These are phyloP conservation scores for Rhizopus stolonifer DNA, from an alignment of 371 early-diverging fungal genomes.

Conservation along the genomic window DNA sequence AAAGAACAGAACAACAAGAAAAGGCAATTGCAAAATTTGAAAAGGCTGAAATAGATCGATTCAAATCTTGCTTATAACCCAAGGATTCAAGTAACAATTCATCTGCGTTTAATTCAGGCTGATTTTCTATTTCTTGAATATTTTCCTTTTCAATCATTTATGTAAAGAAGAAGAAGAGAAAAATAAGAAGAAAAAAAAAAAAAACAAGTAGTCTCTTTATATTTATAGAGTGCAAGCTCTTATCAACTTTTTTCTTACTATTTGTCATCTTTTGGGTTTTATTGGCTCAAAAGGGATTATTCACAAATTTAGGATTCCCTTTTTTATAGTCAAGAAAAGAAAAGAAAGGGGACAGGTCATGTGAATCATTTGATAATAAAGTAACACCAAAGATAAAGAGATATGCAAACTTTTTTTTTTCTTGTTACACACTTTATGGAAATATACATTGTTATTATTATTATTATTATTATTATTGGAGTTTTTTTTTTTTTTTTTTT, in stretches of 20 bases:
- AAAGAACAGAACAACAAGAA: conserved; percentile 52
- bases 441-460: no score
- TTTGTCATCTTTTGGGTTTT: background rate
- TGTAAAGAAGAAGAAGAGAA: background rate
- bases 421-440: no score
- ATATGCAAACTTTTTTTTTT: no score
- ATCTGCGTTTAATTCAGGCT: conserved; percentile 18
- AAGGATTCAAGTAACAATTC: conserved; percentile 23
- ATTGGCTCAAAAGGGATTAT: background rate
- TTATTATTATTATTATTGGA: no score
- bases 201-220: background rate
- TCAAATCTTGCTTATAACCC: conserved; percentile 37
- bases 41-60: conserved; percentile 60
- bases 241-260: background rate
- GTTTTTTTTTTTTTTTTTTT: no score
- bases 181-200: background rate
- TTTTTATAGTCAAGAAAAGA: no score
- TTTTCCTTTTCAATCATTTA: conserved; percentile 16
- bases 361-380: no score
- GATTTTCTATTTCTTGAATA: conserved; percentile 13
- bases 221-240: background rate
- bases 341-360: no score
- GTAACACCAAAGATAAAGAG: no score
- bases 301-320: no score
- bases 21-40: conserved; percentile 58